Conservation (phyloP, 306 rosid genomes). For the Fragaria nilgerrensis region DNA sequence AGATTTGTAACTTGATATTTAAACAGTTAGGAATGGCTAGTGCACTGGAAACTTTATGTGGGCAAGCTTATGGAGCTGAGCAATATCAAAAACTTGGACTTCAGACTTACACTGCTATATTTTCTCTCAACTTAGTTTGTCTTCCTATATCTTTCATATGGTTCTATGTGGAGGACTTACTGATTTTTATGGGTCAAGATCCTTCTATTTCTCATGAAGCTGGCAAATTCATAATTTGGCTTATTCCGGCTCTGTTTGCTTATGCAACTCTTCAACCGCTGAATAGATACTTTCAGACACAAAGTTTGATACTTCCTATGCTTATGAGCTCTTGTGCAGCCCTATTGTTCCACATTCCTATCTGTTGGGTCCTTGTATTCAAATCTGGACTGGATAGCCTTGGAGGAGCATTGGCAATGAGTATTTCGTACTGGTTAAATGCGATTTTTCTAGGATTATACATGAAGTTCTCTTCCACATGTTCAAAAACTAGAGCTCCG, state of each 20-base stretch:
- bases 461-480: conserved; percentile 44
- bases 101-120: conserved; percentile 30
- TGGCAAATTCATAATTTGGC: conserved; percentile 54
- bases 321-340: conserved; percentile 42
- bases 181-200: conserved; percentile 69
- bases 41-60: conserved; percentile 46
- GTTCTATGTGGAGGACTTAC: conserved; percentile 55
- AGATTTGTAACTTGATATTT: conserved; percentile 3
- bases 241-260: conserved; percentile 74
- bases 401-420: conserved; percentile 77
- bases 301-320: conserved; percentile 61
- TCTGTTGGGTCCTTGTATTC: conserved; percentile 71
- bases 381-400: conserved; percentile 42
- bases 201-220: conserved; percentile 66
- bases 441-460: conserved; percentile 52
- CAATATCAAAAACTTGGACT: conserved; percentile 37
- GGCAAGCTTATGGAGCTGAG: conserved; percentile 50
- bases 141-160: conserved; percentile 57
- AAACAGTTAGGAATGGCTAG: conserved; percentile 44
- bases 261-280: conserved; percentile 58
- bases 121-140: conserved; percentile 51
- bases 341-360: conserved; percentile 47
- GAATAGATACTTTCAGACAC: conserved; percentile 61
- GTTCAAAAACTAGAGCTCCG: conserved; percentile 43
- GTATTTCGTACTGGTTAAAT: conserved; percentile 61